These are phyloP conservation scores for Alternaria sp. DNA, from an alignment of 2,329 filamentous ascomycete genomes.

Conservation along the genomic window DNA sequence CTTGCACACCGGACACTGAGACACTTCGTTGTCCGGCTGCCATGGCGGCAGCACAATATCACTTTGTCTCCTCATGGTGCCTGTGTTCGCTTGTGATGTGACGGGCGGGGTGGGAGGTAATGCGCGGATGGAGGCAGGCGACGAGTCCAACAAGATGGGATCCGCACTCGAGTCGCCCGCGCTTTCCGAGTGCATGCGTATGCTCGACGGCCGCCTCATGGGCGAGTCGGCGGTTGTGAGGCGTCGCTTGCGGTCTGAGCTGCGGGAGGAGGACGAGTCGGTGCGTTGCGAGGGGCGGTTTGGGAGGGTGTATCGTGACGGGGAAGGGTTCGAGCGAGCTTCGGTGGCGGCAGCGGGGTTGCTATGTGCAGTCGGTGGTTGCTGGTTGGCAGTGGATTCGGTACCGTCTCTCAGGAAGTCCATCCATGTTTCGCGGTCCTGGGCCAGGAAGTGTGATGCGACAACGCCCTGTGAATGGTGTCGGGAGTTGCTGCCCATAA, in stretches of 20 bases:
- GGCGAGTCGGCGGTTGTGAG: constrained; percentile 43
- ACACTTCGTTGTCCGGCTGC: constrained; percentile 87
- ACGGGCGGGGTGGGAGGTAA: constrained; percentile 17
- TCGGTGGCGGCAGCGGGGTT: constrained; percentile 10
- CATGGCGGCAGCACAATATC: constrained; percentile 72
- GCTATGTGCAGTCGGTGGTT: constrained; percentile 5
- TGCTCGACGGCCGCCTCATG: constrained; percentile 36
- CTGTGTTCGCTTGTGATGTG: constrained; percentile 15
- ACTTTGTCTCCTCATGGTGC: constrained; percentile 37
- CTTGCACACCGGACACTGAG: constrained; percentile 82
- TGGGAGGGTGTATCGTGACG: constrained; percentile 27
- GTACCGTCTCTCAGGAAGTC: constrained; percentile 40
- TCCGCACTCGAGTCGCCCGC: constrained; percentile 23
- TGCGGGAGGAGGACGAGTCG: constrained; percentile 27
- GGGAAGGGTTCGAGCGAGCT: constrained; percentile 10
- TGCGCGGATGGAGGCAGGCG: constrained; percentile 18
- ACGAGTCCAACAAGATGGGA: constrained; percentile 30
- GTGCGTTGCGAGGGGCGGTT: constrained; percentile 23
- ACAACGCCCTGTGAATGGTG: constrained; percentile 29
- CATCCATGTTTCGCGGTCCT: constrained; percentile 44
- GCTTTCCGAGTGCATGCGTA: constrained; percentile 26
- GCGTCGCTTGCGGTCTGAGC: constrained; percentile 45
- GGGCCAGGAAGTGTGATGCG: constrained; percentile 37
- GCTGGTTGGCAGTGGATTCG: constrained; percentile 18
- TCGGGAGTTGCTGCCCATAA: constrained; percentile 7